These are phyloP conservation scores for Dissophora ornata DNA, from an alignment of 192 early-diverging fungal species.

Conservation along the genomic window DNA sequence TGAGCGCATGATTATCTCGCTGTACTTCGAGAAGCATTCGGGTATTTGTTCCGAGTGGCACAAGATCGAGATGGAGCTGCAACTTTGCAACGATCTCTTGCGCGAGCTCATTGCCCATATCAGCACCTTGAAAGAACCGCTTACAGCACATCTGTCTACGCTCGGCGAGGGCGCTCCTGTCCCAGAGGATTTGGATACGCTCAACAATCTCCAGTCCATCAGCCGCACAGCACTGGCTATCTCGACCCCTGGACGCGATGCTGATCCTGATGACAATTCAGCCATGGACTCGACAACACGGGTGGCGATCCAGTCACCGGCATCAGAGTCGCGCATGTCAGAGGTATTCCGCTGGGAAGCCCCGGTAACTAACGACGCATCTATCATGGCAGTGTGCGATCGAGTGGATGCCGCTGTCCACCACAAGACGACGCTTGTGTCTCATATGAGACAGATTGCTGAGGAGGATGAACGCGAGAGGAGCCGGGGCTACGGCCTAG, in stretches of 20 bases:
- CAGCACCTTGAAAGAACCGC: conserved; percentile 38
- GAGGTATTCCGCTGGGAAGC: conserved; percentile 62
- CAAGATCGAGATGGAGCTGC: conserved; percentile 80
- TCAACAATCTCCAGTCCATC: conserved; percentile 55
- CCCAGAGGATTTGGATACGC: conserved; percentile 34
- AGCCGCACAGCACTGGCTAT: conserved; percentile 60
- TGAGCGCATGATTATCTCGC: conserved; percentile 74
- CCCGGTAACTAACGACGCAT: conserved; percentile 34
- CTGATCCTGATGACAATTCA: conserved; percentile 35
- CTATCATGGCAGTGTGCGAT: conserved; percentile 32
- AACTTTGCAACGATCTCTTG: conserved; percentile 78
- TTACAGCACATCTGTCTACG: not conserved
- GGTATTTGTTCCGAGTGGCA: conserved; percentile 78
- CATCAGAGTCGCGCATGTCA: conserved; percentile 63
- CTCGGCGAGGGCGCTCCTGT: conserved; percentile 7
- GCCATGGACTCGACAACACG: conserved; percentile 12
- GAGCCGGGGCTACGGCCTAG: conserved; percentile 40
- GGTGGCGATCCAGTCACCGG: conserved; percentile 56
- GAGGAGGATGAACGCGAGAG: conserved; percentile 47
- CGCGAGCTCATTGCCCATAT: conserved; percentile 66
- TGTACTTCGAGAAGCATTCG: conserved; percentile 81
- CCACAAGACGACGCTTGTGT: conserved; percentile 42
- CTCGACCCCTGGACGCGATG: conserved; percentile 58
- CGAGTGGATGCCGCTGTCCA: conserved; percentile 43
- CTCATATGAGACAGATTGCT: conserved; percentile 38